Conservation (phyloP, 805 yeast species). For the Starmerella stigmatis region DNA sequence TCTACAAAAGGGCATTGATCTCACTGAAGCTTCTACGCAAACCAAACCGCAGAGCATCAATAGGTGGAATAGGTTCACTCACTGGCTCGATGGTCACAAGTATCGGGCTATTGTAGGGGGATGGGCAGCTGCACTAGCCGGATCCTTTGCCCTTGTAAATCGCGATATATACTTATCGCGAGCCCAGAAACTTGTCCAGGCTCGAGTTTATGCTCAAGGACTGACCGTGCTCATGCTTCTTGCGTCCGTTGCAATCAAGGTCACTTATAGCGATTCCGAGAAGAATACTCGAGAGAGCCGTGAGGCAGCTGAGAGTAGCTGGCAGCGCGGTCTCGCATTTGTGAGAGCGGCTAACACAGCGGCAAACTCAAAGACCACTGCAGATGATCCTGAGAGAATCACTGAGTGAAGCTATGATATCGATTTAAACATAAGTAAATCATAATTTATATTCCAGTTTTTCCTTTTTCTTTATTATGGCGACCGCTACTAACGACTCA, state of each 20-base stretch:
- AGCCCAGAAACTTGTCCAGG: constrained; percentile 75
- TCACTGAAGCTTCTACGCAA: not conserved
- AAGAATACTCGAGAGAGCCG: constrained; percentile 7
- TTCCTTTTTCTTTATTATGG: too few relatives aligned
- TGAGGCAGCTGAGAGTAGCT: constrained; percentile 11
- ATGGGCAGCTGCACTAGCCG: constrained; percentile 74
- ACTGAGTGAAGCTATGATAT: too few relatives aligned
- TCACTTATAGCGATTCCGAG: constrained; percentile 4
- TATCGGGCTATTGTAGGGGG: constrained; percentile 48
- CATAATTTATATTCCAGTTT: too few relatives aligned
- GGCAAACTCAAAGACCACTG: too few relatives aligned
- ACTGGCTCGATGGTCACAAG: constrained; percentile 18
- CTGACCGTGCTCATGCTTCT: constrained; percentile 60
- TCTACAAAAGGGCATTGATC: not conserved
- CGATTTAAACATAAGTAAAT: too few relatives aligned
- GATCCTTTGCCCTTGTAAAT: constrained; percentile 66
- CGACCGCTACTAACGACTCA: too few relatives aligned
- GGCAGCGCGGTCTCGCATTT: constrained; percentile 18
- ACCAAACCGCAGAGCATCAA: not conserved
- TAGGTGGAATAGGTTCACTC: not conserved
- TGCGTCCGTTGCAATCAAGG: constrained; percentile 31
- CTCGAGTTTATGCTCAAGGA: constrained; percentile 85
- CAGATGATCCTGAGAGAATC: too few relatives aligned
- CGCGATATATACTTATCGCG: constrained; percentile 61
- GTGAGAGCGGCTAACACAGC: constrained; percentile 12